Evolutionary conservation across 2,329 filamentous ascomycete species (phyloP), one percentile per base, ranked within the genome.

Genomic region (Trichoderma cornu-damae): DNA sequence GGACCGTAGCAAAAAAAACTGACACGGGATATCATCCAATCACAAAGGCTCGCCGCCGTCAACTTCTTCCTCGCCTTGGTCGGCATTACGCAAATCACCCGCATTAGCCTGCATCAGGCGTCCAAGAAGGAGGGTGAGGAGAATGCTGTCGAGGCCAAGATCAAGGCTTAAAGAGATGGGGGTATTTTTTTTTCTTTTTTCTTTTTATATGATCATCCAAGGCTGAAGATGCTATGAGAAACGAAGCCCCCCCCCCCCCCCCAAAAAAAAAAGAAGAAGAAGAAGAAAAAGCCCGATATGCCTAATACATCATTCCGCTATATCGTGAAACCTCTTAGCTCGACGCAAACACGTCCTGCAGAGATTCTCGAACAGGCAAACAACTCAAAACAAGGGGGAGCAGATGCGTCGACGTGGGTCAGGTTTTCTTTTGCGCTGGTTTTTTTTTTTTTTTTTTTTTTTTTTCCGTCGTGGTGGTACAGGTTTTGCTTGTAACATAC

Each of bases 61-160:
- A 99, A 99, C 84, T 96, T 96, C 83, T 95, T 96, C 82, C 88
- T 99, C 66, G 93, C 89, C 67, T 77, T 87, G 64, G 92, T 96
- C 62, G 94, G 94, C 67, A 77, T 89, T 59, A 81, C 90, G 63
- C 94, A 99, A 79, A 80, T 90, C 63, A 77, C 77, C 64, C 87
- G 94, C 67, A 96, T 97, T 69, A 73, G 84, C 65, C 57, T 83
- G 67, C 87, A 86, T 72, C 79, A 86, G 66, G 73, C 77, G 63
- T 80, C 79, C 60, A 74, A 86, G 68, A 85, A 89, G 76, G 61
- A 67, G 26, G 69, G 62, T 22, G 64, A 67, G n/a, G 65, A 69
- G 35, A 72, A 73, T 60, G 74, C 75, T 26, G 69, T 73, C 53
- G 75, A 78, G 70, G 70, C 75, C 59, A 70, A 64, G 46, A 60